Evolutionary conservation across 345 rosid species (phyloP), one percentile per base, ranked within the genome.

Genomic region (Citrus australasica): DNA sequence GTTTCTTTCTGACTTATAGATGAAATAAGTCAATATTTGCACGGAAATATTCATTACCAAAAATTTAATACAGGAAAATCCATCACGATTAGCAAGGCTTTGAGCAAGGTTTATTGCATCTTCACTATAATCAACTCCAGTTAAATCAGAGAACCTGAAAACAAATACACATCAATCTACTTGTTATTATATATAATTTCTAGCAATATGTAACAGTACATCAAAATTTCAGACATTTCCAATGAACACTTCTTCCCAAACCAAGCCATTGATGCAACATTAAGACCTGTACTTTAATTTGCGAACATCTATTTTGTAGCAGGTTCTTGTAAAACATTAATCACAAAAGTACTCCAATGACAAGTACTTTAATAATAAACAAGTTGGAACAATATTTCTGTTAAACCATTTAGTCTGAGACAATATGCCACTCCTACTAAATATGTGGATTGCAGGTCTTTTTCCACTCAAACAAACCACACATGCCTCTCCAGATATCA

Each of bases 91-190:
- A 82, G 98, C 93, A 80, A 96, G 91, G 79, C 88, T 90, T 76
- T 82, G 89, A 35, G 99, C 95, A 40, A 96, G 99, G 82, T 89
- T 86, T 77, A 94, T 83, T 5, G 98, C 99, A 33, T 93, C 93
- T 84, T 96, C 98, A 77, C 97, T 94, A 64, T 96, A 96, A 80
- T 96, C 98, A 70, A 83, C 83, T 78, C 98, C 99, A 14, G 97
- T 96, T 83, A 94, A 88, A 81, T 92, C 98, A 78, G 95, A 84
- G 88, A 92, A 96, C 90, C 99, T 94, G 88, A 75, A 82, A 65
- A 60, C 76, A 78, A 51, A 81, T 80, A 77, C 63, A 58, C 2
- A 63, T 40, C 38, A 48, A 3, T 58, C 17, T 6, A 73, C 6
- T 16, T 33, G 27, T 25, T 35, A 76, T 55, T 22, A 51, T 32